Base-by-base conservation (phyloP, 2,329 filamentous ascomycete genomes). In the Bipolaris victoriae region DNA sequence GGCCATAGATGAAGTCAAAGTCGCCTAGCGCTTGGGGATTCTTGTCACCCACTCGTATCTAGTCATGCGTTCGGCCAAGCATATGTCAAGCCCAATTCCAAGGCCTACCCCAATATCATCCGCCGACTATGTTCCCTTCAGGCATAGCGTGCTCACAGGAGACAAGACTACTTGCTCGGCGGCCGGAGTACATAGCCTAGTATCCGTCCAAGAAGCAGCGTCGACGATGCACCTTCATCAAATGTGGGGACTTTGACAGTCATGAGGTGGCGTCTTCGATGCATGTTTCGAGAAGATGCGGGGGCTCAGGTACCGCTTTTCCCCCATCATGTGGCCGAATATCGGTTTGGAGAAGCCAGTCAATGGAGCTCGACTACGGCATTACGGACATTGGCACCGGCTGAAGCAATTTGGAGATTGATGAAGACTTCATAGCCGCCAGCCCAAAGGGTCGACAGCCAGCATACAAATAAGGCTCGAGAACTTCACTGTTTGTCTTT, bases 401-500 rank as follows among this genome's bases (percentile, higher is more conserved):
- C 56, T 60, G 46, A 58, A 60, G 49, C 52, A 61, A 61, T 63
- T 50, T 62, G 46, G 26, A 54, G 40, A 61, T 63, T 63, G 61
- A 61, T 63, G 61, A 65, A 63, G 51, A 22, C 22, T 50, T 52
- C 54, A 48, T 57, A 46, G 47, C 45, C 39, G 29, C 22, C 52
- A 52, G 37, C 26, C 31, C 52, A 37, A 29, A 18, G 26, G 44
- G 57, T 57, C n/a, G 18, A 49, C 31, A 29, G 41, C 16, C 16
- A 47, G 36, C 31, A 48, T 65, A 63, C 59, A 65, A 64, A 65
- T 65, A 64, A 52, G 56, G 11, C 49, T 51, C 51, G 39, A 20
- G 7, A 41, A 48, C 45, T 7, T 33, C 41, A 0, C 20, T 33
- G 1, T 50, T 18, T 26, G 15, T 47, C 22, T 49, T 51, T 51